These are phyloP conservation scores for Fragilaria crotonensis DNA, from an alignment of 108 stramenopile genomes.

Conservation along the genomic window DNA sequence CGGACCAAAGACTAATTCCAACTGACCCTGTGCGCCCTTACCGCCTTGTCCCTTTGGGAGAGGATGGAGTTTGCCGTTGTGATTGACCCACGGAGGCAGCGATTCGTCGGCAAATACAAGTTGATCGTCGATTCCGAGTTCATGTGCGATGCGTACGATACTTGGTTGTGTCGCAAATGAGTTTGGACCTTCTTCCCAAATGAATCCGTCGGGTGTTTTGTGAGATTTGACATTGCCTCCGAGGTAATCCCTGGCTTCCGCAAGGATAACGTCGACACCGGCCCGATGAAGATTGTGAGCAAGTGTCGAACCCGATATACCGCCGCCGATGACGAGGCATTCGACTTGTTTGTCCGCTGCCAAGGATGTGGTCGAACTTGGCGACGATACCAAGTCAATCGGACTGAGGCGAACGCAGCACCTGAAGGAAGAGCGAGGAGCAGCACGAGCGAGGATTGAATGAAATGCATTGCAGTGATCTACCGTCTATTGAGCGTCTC, in stretches of 20 bases:
- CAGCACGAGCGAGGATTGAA: too few relatives aligned
- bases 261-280: conserved; percentile 48
- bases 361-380: too few relatives aligned
- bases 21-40: conserved; percentile 75
- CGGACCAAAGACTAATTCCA: conserved; percentile 74
- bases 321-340: conserved; percentile 86
- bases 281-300: conserved; percentile 76
- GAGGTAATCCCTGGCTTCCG: conserved; percentile 75
- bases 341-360: too few relatives aligned
- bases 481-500: too few relatives aligned
- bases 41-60: conserved; percentile 82
- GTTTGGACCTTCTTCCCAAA: conserved; percentile 96
- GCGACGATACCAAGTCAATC: too few relatives aligned
- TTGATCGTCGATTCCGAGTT: conserved; percentile 83
- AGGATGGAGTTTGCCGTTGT: conserved; percentile 87
- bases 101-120: conserved; percentile 89
- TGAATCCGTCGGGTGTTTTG: conserved; percentile 70
- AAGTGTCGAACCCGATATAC: conserved; percentile 86
- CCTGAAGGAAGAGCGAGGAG: too few relatives aligned
- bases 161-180: conserved; percentile 85
- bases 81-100: conserved; percentile 80
- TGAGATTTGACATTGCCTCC: conserved; percentile 92
- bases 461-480: too few relatives aligned
- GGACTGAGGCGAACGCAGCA: too few relatives aligned
- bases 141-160: conserved; percentile 83